Evolutionary conservation across 2,329 filamentous ascomycete genomes (phyloP).

Genomic region (Daldinia eschscholtzii): DNA sequence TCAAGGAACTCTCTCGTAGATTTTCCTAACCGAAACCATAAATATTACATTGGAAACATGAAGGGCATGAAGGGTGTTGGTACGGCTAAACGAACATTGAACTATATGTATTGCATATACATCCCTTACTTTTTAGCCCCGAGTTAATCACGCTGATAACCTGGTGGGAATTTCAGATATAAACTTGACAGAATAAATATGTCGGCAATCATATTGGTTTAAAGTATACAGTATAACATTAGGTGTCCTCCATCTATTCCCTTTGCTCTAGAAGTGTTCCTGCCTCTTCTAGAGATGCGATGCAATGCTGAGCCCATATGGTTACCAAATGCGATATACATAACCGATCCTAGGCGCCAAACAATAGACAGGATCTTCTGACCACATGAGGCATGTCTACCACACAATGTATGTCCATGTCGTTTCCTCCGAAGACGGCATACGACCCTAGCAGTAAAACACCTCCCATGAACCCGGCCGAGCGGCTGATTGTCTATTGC

Average conservation of each 20-base stretch:
- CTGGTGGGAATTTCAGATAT: neutral
- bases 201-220: neutral
- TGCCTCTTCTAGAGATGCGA: slow-evolving; percentile 20
- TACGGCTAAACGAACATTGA: neutral
- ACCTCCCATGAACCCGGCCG: neutral
- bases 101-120: neutral
- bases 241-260: neutral
- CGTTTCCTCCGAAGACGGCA: slow-evolving; percentile 7
- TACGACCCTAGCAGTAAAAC: slow-evolving; percentile 1
- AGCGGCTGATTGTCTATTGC: neutral
- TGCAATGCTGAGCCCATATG: slow-evolving; percentile 11
- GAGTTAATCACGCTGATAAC: neutral
- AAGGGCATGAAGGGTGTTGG: neutral
- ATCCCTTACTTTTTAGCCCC: neutral
- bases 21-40: neutral
- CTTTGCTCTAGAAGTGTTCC: slow-evolving; percentile 9
- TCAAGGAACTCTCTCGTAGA: neutral
- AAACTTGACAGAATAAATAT: neutral
- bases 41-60: neutral
- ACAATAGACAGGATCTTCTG: neutral
- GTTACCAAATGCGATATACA: slow-evolving; percentile 4
- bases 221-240: slow-evolving; percentile 5
- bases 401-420: neutral
- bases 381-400: neutral
- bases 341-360: neutral